Base-by-base conservation (phyloP, 2,329 filamentous ascomycete genomes). In the Aureobasidium sp. region DNA sequence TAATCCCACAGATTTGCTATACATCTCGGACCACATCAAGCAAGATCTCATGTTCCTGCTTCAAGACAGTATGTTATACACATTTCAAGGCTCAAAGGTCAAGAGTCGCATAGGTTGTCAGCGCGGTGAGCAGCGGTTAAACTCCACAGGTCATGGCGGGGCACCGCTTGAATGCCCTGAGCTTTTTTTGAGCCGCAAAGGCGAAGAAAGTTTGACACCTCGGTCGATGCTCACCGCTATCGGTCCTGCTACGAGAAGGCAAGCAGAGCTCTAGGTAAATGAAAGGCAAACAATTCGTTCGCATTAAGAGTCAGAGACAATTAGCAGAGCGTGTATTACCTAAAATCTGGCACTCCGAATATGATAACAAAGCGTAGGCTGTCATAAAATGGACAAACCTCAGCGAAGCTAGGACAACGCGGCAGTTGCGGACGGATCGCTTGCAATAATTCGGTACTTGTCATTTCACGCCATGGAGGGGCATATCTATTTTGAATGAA, bases 361-460 rank as follows among this genome's bases (percentile, higher is more conserved):
- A 39, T 48, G 56, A 59, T 59, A 47, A 48, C 56, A 44, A 20
- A 37, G 51, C 43, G 24, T 44, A 20, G 34, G 15, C 20, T 59
- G 56, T 59, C 56, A 59, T 59, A 59, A 26, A 59, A 59, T 59
- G 56, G 44, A 59, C 56, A 59, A 50, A 48, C 48, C 15, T 20
- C 56, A 57, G 53, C 41, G 17, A 34, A 47, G 56, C 34, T 39
- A 59, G 44, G 39, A 44, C 32, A 29, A 39, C 43, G n/a, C 56
- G 56, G 56, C 56, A 59, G 56, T 48, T 59, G 56, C n/a, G 20
- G 5, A 20, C 32, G 56, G 44, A 48, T 48, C 34, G 24, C 56
- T 57, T 34, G 53, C 53, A 57, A 36, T 17, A 46, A 26, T 46
- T 57, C 53, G 53, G 53, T 57, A 57, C 39, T 57, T 57, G 26